Evolutionary conservation across 805 yeast genomes (phyloP), one percentile per base, ranked within the genome.

Genomic region (Ogataea sp.): DNA sequence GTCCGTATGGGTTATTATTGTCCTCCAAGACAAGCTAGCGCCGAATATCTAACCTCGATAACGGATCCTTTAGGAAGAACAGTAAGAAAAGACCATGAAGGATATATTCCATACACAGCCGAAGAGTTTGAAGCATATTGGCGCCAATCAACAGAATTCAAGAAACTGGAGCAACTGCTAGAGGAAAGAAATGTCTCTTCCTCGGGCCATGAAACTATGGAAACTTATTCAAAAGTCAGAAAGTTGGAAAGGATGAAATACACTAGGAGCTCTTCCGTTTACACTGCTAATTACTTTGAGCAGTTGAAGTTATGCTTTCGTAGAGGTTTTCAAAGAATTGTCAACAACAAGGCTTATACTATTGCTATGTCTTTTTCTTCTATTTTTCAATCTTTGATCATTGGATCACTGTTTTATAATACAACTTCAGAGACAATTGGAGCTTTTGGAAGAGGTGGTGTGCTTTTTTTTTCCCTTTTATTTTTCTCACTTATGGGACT

Each of bases 1-100:
- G 56, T 67, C 46, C 62, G 64, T 15, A 78, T 79, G 84, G 85
- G 85, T 40, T 79, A 68, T 62, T 59, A 64, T 18, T 76, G 80
- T 55, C 83, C 83, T 37, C 65, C 67, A 39, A 74, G 84, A 69
- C 79, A 75, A 73, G 74, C 83, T 13, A 76, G 83, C 26, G 80
- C 84, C 14, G 85, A 79, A 56, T 79, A 67, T 52, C 70, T 79
- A 53, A 79, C 84, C 18, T 75, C 84, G 8, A 73, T 78, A 40
- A 79, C 85, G 14, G 79, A 78, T 51, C 83, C 80, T 25, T 73
- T 70, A 25, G 81, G 78, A 45, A 69, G 83, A 62, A 53, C 62
- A 26, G 47, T 62, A 32, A 62, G 56, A 45, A 68, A 69, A 13
- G 84, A 83, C 16, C 75, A 47, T 47, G 82, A 76, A 53, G 61